Conservation (phyloP, 352 stramenopile genomes). For the Phytophthora sansomeana region DNA sequence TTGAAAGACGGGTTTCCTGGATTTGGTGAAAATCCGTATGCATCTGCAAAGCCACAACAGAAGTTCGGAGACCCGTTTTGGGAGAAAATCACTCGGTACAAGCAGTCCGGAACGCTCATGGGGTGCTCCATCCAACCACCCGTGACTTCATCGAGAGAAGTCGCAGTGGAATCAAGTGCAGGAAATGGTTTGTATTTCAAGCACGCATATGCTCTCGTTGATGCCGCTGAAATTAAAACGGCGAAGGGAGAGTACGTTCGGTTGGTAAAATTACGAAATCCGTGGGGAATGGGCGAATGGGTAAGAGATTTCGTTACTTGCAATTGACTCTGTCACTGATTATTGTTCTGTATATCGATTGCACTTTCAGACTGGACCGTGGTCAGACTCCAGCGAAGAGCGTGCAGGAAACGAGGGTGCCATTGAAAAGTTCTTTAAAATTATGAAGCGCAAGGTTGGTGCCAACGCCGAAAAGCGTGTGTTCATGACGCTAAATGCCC, state of each 20-base stretch:
- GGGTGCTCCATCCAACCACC: slow-evolving; percentile 91
- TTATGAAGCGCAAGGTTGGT: slow-evolving; percentile 72
- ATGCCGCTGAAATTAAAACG: slow-evolving; percentile 77
- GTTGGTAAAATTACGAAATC: slow-evolving; percentile 89
- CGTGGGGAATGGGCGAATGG: slow-evolving; percentile 94
- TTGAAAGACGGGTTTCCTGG: slow-evolving; percentile 82
- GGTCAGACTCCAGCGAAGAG: slow-evolving; percentile 84
- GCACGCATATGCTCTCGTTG: slow-evolving; percentile 89
- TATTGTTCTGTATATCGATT: background rate
- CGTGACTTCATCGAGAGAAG: slow-evolving; percentile 63
- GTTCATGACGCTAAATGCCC: slow-evolving; percentile 61
- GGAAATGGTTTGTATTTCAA: slow-evolving; percentile 89
- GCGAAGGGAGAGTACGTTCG: slow-evolving; percentile 54
- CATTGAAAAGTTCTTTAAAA: slow-evolving; percentile 80
- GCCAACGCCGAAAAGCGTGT: slow-evolving; percentile 72
- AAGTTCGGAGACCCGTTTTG: slow-evolving; percentile 79
- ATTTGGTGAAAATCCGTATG: slow-evolving; percentile 77
- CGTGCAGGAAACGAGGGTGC: slow-evolving; percentile 80
- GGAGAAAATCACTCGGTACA: slow-evolving; percentile 81
- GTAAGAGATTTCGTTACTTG: slow-evolving; percentile 36
- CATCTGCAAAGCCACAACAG: slow-evolving; percentile 47
- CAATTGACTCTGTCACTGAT: background rate
- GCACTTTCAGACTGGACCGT: slow-evolving; percentile 69
- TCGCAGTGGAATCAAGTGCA: slow-evolving; percentile 76
- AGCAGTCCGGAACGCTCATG: slow-evolving; percentile 89